Conservation (phyloP, 2,329 filamentous ascomycete genomes). For the Hypoxylon rubiginosum region DNA sequence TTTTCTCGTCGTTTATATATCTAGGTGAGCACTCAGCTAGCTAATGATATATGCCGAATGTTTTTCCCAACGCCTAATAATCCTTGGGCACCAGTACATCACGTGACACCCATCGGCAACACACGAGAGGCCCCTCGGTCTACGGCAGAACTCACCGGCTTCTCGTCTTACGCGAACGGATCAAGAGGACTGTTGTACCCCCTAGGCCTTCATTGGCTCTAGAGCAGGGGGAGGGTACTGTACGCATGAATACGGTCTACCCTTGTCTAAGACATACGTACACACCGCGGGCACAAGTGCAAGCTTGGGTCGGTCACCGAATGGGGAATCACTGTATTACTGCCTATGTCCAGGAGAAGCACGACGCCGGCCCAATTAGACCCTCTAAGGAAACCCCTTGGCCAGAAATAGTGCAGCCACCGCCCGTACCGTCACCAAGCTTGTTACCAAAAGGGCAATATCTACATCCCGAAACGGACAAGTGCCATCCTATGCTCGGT, state of each 20-base stretch:
- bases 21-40: conserved; percentile 17
- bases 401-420: conserved; percentile 35
- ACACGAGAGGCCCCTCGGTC: conserved; percentile 39
- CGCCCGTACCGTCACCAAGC: conserved; percentile 38
- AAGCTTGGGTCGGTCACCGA: conserved; percentile 41
- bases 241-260: conserved; percentile 39
- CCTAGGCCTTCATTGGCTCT: conserved; percentile 29
- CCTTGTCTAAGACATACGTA: conserved; percentile 46
- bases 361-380: conserved; percentile 44
- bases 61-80: conserved; percentile 3
- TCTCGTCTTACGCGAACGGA: conserved; percentile 38
- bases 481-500: conserved; percentile 46
- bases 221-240: no score
- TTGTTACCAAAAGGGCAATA: conserved; percentile 55
- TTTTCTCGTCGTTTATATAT: conserved; percentile 11
- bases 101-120: conserved; percentile 50
- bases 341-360: conserved; percentile 44
- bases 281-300: conserved; percentile 32
- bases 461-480: conserved; percentile 54
- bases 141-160: conserved; percentile 37
- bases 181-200: conserved; percentile 38
- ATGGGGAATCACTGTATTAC: conserved; percentile 49
- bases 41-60: conserved; percentile 12
- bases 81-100: conserved; percentile 47
- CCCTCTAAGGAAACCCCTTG: conserved; percentile 39